Percentiles rank a stretch among this genome's conserved stretches.
These are phyloP conservation scores for Boletus coccyginus DNA, from an alignment of 768 basidiomycete species.

Conservation along the genomic window DNA sequence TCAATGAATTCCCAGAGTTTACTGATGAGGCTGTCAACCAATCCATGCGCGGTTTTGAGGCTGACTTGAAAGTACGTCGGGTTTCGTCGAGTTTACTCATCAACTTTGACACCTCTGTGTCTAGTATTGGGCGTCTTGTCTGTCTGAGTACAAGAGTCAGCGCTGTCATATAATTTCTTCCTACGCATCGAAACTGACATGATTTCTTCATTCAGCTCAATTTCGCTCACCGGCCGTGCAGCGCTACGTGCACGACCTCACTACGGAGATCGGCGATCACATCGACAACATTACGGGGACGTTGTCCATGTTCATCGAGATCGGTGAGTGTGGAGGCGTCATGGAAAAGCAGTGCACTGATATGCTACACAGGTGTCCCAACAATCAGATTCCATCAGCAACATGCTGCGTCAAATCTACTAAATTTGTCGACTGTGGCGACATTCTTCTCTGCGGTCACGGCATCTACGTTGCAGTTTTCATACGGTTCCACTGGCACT, in stretches of 20 bases:
- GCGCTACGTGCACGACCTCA: slow-evolving; percentile 53
- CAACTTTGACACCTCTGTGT: slow-evolving; percentile 11
- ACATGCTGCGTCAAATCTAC: slow-evolving; percentile 46
- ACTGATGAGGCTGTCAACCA: slow-evolving; percentile 50
- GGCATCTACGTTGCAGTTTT: slow-evolving; percentile 49
- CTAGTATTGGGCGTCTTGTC: slow-evolving; percentile 55
- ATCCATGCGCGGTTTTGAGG: slow-evolving; percentile 48
- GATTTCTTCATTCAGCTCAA: slow-evolving; percentile 35
- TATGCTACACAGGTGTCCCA: slow-evolving; percentile 44
- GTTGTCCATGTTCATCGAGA: slow-evolving; percentile 51
- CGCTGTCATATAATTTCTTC: not conserved
- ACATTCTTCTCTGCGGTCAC: slow-evolving; percentile 57
- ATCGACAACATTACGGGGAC: slow-evolving; percentile 50
- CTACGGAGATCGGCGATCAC: slow-evolving; percentile 51
- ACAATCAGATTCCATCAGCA: slow-evolving; percentile 55
- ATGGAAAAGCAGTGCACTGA: slow-evolving; percentile 22
- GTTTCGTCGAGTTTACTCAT: not conserved
- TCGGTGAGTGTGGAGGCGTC: slow-evolving; percentile 38
- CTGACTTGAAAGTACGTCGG: slow-evolving; percentile 44
- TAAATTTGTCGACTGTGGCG: slow-evolving; percentile 52
- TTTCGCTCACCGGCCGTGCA: slow-evolving; percentile 53
- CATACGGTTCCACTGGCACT: slow-evolving; percentile 34
- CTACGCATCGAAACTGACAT: slow-evolving; percentile 5
- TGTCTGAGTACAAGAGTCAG: slow-evolving; percentile 45
- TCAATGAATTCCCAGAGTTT: slow-evolving; percentile 58